Conservation (phyloP, 345 rosid genomes). For the Ceriops zippeliana region DNA sequence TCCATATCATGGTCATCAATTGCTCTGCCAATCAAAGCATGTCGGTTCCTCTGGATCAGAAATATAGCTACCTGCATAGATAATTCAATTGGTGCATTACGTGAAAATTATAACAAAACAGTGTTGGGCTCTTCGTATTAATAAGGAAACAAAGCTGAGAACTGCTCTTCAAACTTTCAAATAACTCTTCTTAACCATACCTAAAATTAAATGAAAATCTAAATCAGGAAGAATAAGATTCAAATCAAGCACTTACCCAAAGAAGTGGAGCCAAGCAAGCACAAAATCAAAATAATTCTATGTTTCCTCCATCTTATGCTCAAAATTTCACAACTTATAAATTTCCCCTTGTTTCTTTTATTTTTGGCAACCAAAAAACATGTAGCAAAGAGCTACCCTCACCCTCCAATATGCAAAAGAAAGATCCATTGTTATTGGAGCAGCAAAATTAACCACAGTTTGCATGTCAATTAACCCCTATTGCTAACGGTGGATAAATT, state of each 20-base stretch:
- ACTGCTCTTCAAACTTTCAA: neutral
- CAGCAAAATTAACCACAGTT: too few species aligned
- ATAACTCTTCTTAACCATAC: neutral
- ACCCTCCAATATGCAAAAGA: too few species aligned
- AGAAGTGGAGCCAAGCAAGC: neutral
- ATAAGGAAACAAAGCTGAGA: neutral
- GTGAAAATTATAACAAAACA: neutral
- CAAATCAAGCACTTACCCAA: too few species aligned
- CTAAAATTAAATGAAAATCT: neutral
- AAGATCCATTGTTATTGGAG: too few species aligned
- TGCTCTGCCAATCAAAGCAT: conserved; percentile 97
- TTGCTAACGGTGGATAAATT: too few species aligned
- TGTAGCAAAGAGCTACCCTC: too few species aligned
- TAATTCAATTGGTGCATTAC: conserved; percentile 1
- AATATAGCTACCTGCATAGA: conserved; percentile 79
- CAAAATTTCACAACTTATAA: too few species aligned
- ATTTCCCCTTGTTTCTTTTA: too few species aligned
- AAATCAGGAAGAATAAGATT: neutral
- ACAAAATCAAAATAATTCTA: neutral
- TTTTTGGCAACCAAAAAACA: too few species aligned
- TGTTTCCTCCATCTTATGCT: neutral
- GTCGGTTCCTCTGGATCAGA: conserved; percentile 96
- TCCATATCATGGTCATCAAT: conserved; percentile 94
- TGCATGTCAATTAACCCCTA: too few species aligned
- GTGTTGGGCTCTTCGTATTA: neutral